Base-by-base conservation (phyloP, 768 basidiomycete species). In the Lactifluus subvellereus region DNA sequence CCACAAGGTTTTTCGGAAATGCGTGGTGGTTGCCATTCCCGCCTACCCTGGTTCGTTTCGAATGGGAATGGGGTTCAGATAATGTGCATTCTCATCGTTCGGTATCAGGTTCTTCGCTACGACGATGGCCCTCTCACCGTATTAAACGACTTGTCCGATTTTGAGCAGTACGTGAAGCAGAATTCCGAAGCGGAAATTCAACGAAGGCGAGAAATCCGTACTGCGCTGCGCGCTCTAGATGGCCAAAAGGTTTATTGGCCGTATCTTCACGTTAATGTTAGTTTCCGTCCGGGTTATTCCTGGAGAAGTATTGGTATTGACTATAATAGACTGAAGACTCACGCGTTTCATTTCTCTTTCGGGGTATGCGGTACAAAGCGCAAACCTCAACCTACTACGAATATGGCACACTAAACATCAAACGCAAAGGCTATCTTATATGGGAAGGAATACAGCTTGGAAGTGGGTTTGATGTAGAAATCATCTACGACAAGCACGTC, bases 21-120 rank as follows among this genome's bases (percentile, higher is more conserved):
- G 83, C 87, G 9, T 90, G 88, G 85, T 85, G 86, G 81, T 79
- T 89, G 33, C 88, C 89, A 3, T 91, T 92, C 68, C 89, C 89
- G 0, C 87, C 88, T 0, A 83, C 85, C 0, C 74, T 88, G 58
- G 86, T 85, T 66, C 57, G 78, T 77, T 30, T 33, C 10, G 8
- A 45, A 22, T 5, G 3, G 40, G n/a, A 8, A 57, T 32, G 56
- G 14, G 48, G n/a, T 59, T 63, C 33, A 16, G 38, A 42, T 37
- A 33, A 2, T 9, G 18, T 10, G 18, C 4, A 35, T 52, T 37
- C 49, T 68, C 35, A 67, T 47, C 7, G 35, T 16, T 14, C 54
- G 22, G 8, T 11, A 2, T 9, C 45, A 87, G 86, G 82, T 88
- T 54, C 79, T 91, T 20, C 82, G 80, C 8, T 89, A 87, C 66